Conservation (phyloP, 1,284 basidiomycete genomes). For the Rhodotorula sp. region DNA sequence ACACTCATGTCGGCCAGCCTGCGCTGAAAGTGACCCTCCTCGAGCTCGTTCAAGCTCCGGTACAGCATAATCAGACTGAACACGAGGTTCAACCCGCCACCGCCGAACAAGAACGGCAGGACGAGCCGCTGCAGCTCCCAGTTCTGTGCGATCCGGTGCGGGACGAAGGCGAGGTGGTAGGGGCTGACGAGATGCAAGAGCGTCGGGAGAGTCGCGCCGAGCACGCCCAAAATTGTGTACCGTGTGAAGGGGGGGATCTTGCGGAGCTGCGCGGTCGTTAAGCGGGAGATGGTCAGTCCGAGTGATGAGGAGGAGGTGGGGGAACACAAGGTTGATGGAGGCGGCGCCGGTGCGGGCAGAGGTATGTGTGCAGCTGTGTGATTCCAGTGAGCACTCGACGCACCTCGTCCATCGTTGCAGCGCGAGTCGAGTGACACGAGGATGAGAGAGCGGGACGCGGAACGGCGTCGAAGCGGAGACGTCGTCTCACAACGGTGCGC, state of each 20-base stretch:
- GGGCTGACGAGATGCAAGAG: conserved; percentile 60
- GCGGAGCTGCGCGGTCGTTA: conserved; percentile 54
- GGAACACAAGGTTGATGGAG: too few relatives aligned
- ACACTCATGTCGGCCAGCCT: conserved; percentile 71
- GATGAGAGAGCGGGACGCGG: neutral
- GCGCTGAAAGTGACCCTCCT: conserved; percentile 60
- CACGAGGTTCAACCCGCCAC: conserved; percentile 61
- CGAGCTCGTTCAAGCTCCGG: conserved; percentile 64
- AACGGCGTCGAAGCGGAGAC: neutral
- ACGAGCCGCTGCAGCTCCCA: conserved; percentile 71
- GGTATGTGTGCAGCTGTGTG: too few relatives aligned
- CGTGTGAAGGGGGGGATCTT: conserved; percentile 86
- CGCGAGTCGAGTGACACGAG: neutral
- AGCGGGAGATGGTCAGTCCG: neutral
- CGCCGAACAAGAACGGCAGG: conserved; percentile 75
- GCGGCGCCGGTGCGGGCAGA: too few relatives aligned
- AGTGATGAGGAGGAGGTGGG: neutral
- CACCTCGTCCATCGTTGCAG: neutral
- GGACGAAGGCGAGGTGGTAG: conserved; percentile 62
- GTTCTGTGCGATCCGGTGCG: conserved; percentile 45
- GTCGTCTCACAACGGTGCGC: neutral
- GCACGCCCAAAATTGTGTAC: conserved; percentile 62
- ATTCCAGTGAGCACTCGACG: neutral
- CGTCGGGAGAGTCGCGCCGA: conserved; percentile 63
- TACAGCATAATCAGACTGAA: conserved; percentile 77